Base-by-base conservation (phyloP, 1,139 yeast genomes). In the Diutina scorzettiae region DNA sequence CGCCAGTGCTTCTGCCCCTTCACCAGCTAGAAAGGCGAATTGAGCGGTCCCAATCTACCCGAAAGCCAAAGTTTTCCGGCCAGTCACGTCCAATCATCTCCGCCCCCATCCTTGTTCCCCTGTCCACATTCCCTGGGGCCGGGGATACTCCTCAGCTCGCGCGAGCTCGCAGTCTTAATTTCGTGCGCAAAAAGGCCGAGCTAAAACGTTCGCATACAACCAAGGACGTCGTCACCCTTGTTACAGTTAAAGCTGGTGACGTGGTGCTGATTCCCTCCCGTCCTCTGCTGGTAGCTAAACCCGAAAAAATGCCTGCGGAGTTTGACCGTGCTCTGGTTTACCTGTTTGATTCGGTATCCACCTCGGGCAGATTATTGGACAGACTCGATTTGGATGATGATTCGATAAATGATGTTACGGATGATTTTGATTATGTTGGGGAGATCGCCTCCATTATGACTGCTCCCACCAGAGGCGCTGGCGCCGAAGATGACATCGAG, bases 341-440 rank as follows among this genome's bases (percentile, higher is more conserved):
- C 49, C 66, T 72, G 11, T 69, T 67, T 45, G 73, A 68, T 41
- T 66, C 72, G 3, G 70, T 67, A 6, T 59, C 69, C 43, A 68
- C 73, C 28, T 64, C 55, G 46, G 72, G 71, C 5, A 50, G 72
- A 39, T 54, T 69, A 28, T 53, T 69, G 17, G 73, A 69, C 46
- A 57, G 72, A 9, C 53, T 68, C 42, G 73, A 57, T 12, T 51
- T 64, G 16, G 59, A 59, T 14, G 39, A 32, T 9, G 24, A 19
- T 5, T 19, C 11, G 25, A 4, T 5, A 16, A 18, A 32, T 9
- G 37, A 32, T 11, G 37, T 19, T 6, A 18, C 20, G 17, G 37
- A 32, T n/a, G 37, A 32, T 20, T 32, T 32, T n/a, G 37, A 32
- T n/a, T 32, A 32, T 9, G 37, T 17, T 14, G 37, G 37, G 14